Base-by-base conservation (phyloP, 176 grass and related monocot species). In the Triticum aestivum region DNA sequence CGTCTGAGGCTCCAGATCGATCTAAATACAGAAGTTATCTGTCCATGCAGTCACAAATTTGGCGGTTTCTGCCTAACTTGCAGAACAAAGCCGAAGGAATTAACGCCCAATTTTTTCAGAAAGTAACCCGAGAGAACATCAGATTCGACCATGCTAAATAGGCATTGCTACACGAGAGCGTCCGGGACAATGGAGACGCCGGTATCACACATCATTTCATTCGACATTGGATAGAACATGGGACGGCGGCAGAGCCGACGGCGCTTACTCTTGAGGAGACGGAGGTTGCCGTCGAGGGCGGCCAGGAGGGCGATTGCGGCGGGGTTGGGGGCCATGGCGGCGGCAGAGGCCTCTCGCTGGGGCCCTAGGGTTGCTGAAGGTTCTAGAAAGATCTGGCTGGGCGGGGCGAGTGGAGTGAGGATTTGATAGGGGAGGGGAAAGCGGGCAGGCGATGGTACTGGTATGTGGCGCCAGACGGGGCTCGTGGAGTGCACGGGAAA, bases 241-340 rank as follows among this genome's bases (percentile, higher is more conserved):
- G 2, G 23, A 24, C 5, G 24, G 38, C 5, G 41, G 41, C 44
- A 27, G 45, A 21, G 18, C 17, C 45, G 63, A 77, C 42, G 70
- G 70, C 11, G n/a, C 71, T 32, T 76, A 76, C 73, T 76, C 73
- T 76, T 76, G 73, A 76, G 73, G 45, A 76, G 73, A 9, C 73
- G 73, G 17, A 76, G 73, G 27, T 76, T 76, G 26, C 73, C 73
- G 47, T 76, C 73, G 26, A 76, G 73, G 27, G 86, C 69, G 32
- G 75, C 90, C 54, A 82, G 11, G 41, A 89, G 52, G 71, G 69
- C 71, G 86, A 77, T 26, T 7, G 26, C 61, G 23, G 79, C 14
- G 32, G 58, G 41, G 9, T 61, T 13, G 30, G 58, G 42, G 29
- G 32, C 29, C 85, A 87, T 75, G 78, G n/a, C 14, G 64, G 62